Evolutionary conservation across 1,284 basidiomycete species (phyloP), one percentile per base, ranked within the genome.

Genomic region (Meira miltonrushii): DNA sequence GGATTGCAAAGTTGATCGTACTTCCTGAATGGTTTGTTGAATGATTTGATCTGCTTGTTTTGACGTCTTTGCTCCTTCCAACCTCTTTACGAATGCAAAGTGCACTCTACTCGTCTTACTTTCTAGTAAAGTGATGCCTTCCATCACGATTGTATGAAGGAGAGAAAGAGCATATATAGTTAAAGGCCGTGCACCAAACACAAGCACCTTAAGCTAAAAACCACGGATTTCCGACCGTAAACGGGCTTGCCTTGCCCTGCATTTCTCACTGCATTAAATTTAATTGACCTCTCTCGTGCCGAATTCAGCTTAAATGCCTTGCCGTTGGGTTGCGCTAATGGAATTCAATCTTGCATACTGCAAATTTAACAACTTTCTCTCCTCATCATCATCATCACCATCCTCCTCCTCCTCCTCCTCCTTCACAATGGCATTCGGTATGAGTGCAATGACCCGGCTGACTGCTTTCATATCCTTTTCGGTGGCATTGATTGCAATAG

Each of bases 81-180:
- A 58, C 6, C 44, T 50, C 39, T 67, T 69, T 33, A 61, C 60
- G 13, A 69, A 61, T 52, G 62, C 64, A 58, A 69, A 69, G 63
- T 69, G 67, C 13, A 54, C 39, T 0, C 67, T 62, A 23, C 65
- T 57, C 44, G 67, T 60, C 50, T 62, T 62, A 38, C 62, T 65
- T 48, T 69, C 67, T 19, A 69, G 62, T 55, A 69, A 28, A 13
- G 67, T 67, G 59, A 67, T 17, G 19, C n/a, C 37, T 11, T 52
- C 50, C 50, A 53, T 53, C 4, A 33, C 28, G 28, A 33, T 8
- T 4, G 3, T 33, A 33, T 33, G 46, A 23, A 48, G 46, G 23
- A 48, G 41, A 15, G 10, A 21, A 10, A 43, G 41, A n/a, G 41
- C 10, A 43, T 10, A 43, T 43, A 4, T 43, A 21, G 3, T 21